Evolutionary conservation across 176 grass and related monocot species (phyloP).

Genomic region (Aechmea fasciata): DNA sequence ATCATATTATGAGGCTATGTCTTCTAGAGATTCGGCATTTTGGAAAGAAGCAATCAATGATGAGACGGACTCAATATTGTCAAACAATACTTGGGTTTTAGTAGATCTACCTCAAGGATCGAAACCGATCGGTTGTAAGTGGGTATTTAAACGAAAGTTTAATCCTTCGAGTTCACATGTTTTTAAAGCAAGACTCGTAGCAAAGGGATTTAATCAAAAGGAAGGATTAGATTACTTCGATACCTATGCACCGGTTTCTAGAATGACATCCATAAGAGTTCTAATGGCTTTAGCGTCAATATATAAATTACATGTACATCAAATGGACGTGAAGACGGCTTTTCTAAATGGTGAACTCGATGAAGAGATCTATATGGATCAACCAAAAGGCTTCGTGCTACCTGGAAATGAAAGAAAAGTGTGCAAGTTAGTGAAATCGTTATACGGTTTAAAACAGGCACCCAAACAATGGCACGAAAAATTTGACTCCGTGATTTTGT

Average conservation of each 20-base stretch:
- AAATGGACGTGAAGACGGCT: too few relatives aligned
- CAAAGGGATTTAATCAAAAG: background rate
- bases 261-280: too few relatives aligned
- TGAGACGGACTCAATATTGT: background rate
- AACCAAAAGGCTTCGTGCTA: too few relatives aligned
- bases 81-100: background rate
- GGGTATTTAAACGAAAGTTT: background rate
- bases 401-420: too few relatives aligned
- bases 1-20: background rate
- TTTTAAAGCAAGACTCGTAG: background rate
- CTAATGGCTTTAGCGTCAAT: too few relatives aligned
- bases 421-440: too few relatives aligned
- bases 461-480: too few relatives aligned
- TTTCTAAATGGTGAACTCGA: too few relatives aligned
- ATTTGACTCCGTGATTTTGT: too few relatives aligned
- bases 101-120: background rate
- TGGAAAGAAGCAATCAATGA: conserved; percentile 5
- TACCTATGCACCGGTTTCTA: background rate
- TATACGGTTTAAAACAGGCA: too few relatives aligned
- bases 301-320: too few relatives aligned
- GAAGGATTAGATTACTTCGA: background rate
- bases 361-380: too few relatives aligned
- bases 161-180: background rate
- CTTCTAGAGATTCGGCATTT: background rate
- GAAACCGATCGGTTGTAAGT: background rate